phyloP scores from a whole-genome alignment of 1,284 basidiomycete genomes.

The Ustilago tritici region DNA sequence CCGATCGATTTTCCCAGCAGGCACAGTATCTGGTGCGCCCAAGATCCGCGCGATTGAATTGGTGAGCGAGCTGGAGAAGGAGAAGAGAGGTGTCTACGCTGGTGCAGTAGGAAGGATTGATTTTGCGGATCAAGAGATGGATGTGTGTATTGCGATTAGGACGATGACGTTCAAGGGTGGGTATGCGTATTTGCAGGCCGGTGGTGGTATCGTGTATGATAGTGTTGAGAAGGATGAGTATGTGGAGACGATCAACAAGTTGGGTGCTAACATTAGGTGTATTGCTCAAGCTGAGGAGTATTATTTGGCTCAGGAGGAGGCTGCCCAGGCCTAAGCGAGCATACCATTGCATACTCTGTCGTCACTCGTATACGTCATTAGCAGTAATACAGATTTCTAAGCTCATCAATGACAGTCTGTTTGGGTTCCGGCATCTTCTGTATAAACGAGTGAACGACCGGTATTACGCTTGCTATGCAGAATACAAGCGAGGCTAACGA shows the following conservation, averaged over 20 bases:
- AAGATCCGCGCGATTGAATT: slow-evolving; percentile 99
- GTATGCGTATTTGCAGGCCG: slow-evolving; percentile 89
- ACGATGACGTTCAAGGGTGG: slow-evolving; percentile 98
- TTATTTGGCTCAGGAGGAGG: slow-evolving; percentile 30
- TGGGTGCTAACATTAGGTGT: slow-evolving; percentile 86
- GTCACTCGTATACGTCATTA: background rate
- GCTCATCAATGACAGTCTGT: background rate
- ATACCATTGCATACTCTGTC: background rate
- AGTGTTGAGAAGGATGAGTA: slow-evolving; percentile 98
- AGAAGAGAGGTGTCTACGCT: slow-evolving; percentile 93
- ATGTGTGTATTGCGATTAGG: slow-evolving; percentile 97
- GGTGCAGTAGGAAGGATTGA: slow-evolving; percentile 97
- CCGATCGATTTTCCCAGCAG: slow-evolving; percentile 98
- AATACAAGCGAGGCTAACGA: background rate
- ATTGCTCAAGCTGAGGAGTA: slow-evolving; percentile 82
- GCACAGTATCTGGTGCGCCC: slow-evolving; percentile 98
- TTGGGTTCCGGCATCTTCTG: background rate
- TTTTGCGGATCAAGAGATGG: slow-evolving; percentile 93
- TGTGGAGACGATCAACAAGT: slow-evolving; percentile 93
- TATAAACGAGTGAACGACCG: background rate
- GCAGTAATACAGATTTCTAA: background rate
- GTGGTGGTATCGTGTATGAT: slow-evolving; percentile 96
- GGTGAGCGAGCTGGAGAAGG: slow-evolving; percentile 85
- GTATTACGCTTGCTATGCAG: background rate
- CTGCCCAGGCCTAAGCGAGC: background rate